Evolutionary conservation across 768 basidiomycete genomes (phyloP).

Genomic region (Xerocomellus dryophilus): DNA sequence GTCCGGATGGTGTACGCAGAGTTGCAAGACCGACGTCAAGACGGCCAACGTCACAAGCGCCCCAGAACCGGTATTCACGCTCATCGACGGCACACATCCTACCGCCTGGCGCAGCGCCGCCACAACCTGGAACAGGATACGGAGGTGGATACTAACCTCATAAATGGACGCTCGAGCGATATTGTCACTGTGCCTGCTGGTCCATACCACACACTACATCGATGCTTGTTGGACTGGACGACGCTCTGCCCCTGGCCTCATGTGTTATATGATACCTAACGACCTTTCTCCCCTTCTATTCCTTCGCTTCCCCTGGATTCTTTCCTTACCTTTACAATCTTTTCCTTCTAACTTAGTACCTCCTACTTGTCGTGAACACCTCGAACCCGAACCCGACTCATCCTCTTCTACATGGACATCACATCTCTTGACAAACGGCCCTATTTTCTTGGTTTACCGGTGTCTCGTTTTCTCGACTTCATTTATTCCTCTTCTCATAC

Average conservation of each 20-base stretch:
- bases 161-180: constrained; percentile 5
- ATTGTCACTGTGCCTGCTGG: background rate
- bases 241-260: constrained; percentile 1
- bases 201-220: background rate
- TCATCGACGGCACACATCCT: constrained; percentile 48
- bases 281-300: background rate
- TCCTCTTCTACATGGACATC: no score
- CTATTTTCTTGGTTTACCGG: no score
- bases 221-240: constrained; percentile 13
- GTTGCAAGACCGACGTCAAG: constrained; percentile 60
- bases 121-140: constrained; percentile 37
- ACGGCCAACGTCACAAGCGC: constrained; percentile 58
- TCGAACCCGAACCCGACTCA: background rate
- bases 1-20: constrained; percentile 73
- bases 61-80: constrained; percentile 73
- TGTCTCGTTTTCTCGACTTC: no score
- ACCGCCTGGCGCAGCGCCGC: constrained; percentile 76
- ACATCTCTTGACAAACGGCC: no score
- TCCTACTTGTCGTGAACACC: background rate
- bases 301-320: constrained; percentile 12
- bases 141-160: constrained; percentile 14
- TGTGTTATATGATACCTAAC: constrained; percentile 14
- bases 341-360: constrained; percentile 9
- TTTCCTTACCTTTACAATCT: background rate
- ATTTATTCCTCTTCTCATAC: no score